These are phyloP conservation scores for Solanum hybrid DNA, from an alignment of 305 asterid species.

Conservation along the genomic window DNA sequence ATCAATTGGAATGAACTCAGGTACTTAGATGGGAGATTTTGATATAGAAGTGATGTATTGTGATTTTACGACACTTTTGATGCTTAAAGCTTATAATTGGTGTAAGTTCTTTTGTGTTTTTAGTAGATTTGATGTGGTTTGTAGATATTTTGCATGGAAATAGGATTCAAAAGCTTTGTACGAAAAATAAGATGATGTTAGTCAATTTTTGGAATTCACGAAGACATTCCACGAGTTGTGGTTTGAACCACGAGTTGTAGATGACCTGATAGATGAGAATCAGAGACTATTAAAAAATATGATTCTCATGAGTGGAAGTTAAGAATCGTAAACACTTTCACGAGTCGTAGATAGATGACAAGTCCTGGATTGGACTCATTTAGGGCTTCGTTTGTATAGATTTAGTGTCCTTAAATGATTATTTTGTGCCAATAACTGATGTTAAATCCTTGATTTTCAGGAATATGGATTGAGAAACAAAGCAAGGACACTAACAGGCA, in stretches of 20 bases:
- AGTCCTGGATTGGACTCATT: no score
- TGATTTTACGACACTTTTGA: background rate
- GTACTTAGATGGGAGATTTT: background rate
- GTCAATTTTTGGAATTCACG: background rate
- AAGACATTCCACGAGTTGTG: background rate
- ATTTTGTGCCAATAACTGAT: no score
- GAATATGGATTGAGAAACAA: no score
- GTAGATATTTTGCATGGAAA: background rate
- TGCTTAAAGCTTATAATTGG: background rate
- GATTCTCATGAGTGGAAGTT: background rate
- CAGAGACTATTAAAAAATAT: background rate
- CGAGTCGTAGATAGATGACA: background rate
- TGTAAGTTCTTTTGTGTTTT: background rate
- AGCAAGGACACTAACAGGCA: no score
- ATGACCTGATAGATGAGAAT: background rate
- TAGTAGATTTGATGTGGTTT: background rate
- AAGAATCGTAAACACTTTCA: background rate
- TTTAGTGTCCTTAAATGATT: no score
- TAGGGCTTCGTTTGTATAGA: no score
- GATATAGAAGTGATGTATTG: background rate
- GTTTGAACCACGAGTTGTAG: background rate
- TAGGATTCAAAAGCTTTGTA: background rate
- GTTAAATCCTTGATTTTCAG: no score
- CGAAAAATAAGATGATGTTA: background rate
- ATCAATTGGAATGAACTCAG: background rate